A percentile compares a stretch with the other conserved stretches of the same genome.
Evolutionary conservation across 306 rosid species (phyloP).

Genomic region (Castanospermum australe): DNA sequence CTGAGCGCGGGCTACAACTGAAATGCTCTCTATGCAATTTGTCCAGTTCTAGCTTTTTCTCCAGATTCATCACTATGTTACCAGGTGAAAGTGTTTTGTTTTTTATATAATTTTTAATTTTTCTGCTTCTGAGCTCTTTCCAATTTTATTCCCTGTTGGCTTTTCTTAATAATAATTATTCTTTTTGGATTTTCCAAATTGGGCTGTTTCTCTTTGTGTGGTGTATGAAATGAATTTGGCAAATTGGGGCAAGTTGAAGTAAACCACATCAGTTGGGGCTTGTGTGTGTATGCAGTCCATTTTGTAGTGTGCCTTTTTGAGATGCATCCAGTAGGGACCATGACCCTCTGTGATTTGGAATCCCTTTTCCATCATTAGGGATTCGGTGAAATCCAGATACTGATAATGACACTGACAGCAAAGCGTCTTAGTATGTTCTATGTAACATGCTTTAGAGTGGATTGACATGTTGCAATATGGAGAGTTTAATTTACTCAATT

Average conservation of each 20-base stretch:
- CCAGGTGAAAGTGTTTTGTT: slow-evolving; percentile 41
- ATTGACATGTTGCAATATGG: not conserved
- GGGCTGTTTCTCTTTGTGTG: not conserved
- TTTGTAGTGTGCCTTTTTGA: not conserved
- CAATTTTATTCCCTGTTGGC: not conserved
- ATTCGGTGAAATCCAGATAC: not conserved
- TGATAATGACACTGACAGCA: not conserved
- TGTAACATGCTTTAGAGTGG: not conserved
- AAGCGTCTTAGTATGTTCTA: slow-evolving; percentile 22
- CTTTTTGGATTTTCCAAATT: not conserved
- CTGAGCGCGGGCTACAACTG: not conserved
- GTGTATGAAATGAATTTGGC: slow-evolving; percentile 23
- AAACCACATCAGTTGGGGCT: not conserved
- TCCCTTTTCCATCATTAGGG: not conserved
- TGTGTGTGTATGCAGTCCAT: not conserved
- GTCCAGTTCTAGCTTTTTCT: slow-evolving; percentile 16
- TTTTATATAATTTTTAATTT: not conserved
- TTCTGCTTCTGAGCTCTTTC: not conserved
- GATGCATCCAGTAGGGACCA: too few relatives aligned
- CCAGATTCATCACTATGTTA: slow-evolving; percentile 37
- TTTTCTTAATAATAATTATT: not conserved
- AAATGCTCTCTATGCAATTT: slow-evolving; percentile 20
- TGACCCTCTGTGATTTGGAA: not conserved
- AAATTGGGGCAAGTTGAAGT: slow-evolving; percentile 4
- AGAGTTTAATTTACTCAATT: slow-evolving; percentile 1